Evolutionary conservation across 2,329 filamentous ascomycete genomes (phyloP), one percentile per base, ranked within the genome.

Genomic region (Cordyceps cicadae): DNA sequence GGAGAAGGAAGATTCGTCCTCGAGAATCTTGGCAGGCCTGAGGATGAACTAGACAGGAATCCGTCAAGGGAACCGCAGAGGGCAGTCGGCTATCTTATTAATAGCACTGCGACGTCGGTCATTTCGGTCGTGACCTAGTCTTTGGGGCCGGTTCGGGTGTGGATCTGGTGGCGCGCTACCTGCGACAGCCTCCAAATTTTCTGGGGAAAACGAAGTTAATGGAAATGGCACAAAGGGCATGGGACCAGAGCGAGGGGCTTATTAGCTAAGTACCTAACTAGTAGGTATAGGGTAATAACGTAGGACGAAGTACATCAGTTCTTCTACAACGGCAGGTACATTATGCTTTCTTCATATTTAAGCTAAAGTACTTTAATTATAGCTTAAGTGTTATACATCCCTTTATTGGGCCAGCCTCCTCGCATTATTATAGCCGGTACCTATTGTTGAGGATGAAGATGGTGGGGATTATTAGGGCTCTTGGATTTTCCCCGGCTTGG

Each of bases 91-190:
- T 41, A 24, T 56, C 37, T 43, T 54, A 39, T 43, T 54, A 39
- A 8, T 58, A 50, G 46, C 55, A 19, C 46, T 58, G 55, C 46
- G 46, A 51, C 37, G 34, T 58, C 49, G 56, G 49, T 58, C 34
- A 39, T 48, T 21, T n/a, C 17, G 9, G 39, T 55, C 41, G 2
- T 24, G 43, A 6, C 9, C 29, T 19, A 8, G 52, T 19, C 21
- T 50, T 50, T n/a, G 26, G 21, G 34, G 34, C 24, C 32, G 37
- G 46, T 15, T 32, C 32, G 54, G 45, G 34, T 39, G 55, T 58
- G 55, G 55, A 58, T 58, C 55, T 58, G 34, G 46, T 58, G 55
- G 55, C 55, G 55, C 55, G 19, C 29, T 51, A n/a, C 14, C n/a
- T 5, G 24, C 34, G 11, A 5, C 14, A 12, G 24, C 12, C 15